Percentiles rank a stretch among this genome's conserved stretches.
Conservation (phyloP, 164 flowering plant genomes). For the Vitis vinifera region ASM3070453v1 NC_081822.1:9920501-9921000, state of each 20-base stretch:
- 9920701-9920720: slow-evolving; percentile 46
- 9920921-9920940: slow-evolving; percentile 78
- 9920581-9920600: slow-evolving; percentile 84
- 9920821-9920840: slow-evolving; percentile 77
- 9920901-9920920: slow-evolving; percentile 81
- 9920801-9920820: slow-evolving; percentile 84
- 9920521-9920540: not conserved
- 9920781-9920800: slow-evolving; percentile 83
- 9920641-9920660: not conserved
- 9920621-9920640: slow-evolving; percentile 16
- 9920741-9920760: slow-evolving; percentile 97
- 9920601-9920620: slow-evolving; percentile 88
- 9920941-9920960: slow-evolving; percentile 83
- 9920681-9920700: not conserved
- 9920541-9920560: slow-evolving; percentile 19
- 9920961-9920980: slow-evolving; percentile 87
- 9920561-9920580: slow-evolving; percentile 84
- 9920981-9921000: slow-evolving; percentile 89
- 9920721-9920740: slow-evolving; percentile 90
- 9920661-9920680: not conserved
- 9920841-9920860: slow-evolving; percentile 92
- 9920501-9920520: not conserved
- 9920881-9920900: slow-evolving; percentile 74
- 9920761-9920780: slow-evolving; percentile 84
- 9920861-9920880: slow-evolving; percentile 76